Evolutionary conservation across 164 flowering plant species (phyloP).

Genomic region (Warburgia ugandensis): DNA sequence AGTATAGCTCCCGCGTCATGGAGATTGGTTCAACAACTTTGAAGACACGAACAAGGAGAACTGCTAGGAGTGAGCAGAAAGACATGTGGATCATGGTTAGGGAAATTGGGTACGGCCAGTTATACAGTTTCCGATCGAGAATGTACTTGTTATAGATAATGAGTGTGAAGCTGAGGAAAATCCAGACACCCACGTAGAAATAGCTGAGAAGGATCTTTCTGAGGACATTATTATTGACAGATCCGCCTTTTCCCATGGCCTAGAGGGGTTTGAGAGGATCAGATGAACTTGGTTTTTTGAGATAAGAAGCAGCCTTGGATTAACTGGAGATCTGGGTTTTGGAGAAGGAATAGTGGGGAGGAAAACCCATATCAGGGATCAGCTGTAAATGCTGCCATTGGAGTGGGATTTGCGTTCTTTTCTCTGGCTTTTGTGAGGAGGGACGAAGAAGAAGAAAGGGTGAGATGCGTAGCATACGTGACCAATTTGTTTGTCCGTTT

Average conservation of each 20-base stretch:
- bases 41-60: conserved; percentile 31
- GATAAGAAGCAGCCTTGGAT: no score
- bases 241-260: conserved; percentile 34
- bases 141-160: conserved; percentile 54
- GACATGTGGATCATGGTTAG: conserved; percentile 45
- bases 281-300: no score
- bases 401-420: no score
- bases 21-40: conserved; percentile 33
- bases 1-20: conserved; percentile 31
- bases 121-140: conserved; percentile 41
- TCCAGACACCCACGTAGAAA: conserved; percentile 37
- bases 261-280: no score
- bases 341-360: no score
- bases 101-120: conserved; percentile 42
- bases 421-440: no score
- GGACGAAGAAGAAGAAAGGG: no score
- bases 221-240: conserved; percentile 24
- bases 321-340: no score
- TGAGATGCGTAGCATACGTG: no score
- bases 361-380: no score
- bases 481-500: no score
- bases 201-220: conserved; percentile 34
- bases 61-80: conserved; percentile 37
- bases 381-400: no score
- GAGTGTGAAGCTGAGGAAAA: conserved; percentile 41